Evolutionary conservation across 192 early-diverging fungal species (phyloP).

Genomic region (Coemansia aciculifera): DNA sequence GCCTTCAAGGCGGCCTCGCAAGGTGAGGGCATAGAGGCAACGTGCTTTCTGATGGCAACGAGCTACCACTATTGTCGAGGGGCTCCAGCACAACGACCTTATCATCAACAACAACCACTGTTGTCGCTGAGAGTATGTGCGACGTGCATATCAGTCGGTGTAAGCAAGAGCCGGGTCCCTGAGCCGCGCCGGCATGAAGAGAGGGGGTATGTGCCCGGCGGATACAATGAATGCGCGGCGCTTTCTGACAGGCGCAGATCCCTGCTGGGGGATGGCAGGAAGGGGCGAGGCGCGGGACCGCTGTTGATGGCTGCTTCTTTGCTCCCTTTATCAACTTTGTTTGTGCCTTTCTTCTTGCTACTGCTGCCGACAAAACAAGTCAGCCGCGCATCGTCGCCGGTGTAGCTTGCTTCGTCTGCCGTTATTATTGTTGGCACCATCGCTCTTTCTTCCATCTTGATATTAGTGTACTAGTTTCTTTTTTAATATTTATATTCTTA

Average conservation of each 20-base stretch:
- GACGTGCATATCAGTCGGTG: neutral
- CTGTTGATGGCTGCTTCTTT: conserved; percentile 7
- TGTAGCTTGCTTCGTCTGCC: neutral
- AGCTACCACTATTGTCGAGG: neutral
- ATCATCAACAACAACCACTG: too few species aligned
- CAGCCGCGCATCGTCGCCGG: conserved; percentile 7
- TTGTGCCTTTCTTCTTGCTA: neutral
- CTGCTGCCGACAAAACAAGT: conserved; percentile 9
- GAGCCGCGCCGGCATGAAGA: neutral
- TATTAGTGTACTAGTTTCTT: conserved; percentile 10
- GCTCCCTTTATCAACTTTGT: neutral
- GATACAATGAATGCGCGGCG: neutral
- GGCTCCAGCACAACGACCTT: too few species aligned
- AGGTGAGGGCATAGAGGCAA: neutral
- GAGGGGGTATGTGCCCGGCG: neutral
- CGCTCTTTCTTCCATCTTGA: neutral
- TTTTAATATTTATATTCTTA: conserved; percentile 10
- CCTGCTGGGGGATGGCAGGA: neutral
- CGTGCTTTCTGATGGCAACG: neutral
- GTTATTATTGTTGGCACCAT: neutral
- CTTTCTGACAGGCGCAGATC: conserved; percentile 10
- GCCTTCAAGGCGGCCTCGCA: neutral
- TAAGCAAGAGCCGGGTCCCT: neutral
- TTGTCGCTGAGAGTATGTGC: neutral
- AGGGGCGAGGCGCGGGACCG: neutral